phyloP scores from a whole-genome alignment of 768 basidiomycete genomes.

The Hypholoma fasciculare region DNA sequence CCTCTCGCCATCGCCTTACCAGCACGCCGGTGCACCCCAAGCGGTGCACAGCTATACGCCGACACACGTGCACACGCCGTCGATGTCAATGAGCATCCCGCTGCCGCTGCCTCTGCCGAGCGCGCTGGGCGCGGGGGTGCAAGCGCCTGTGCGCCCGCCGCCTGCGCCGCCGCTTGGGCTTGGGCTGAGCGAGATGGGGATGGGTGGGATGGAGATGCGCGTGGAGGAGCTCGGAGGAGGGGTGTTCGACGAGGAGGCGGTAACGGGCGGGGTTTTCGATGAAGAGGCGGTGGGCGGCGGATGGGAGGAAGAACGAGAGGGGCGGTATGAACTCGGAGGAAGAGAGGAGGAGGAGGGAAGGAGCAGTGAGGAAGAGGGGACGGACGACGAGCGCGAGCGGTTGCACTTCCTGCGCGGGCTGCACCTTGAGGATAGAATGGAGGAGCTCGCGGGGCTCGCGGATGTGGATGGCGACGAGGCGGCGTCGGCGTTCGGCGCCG shows the following conservation, averaged over 20 bases:
- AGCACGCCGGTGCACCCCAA: too few species aligned
- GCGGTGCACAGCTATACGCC: neutral
- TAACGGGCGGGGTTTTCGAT: too few species aligned
- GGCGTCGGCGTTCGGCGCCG: neutral
- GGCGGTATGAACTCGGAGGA: neutral
- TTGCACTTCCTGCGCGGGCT: conserved; percentile 10
- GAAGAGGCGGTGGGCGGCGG: neutral
- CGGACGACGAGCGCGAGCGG: conserved; percentile 9
- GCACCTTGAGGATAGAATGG: conserved; percentile 10
- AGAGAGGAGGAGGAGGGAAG: neutral
- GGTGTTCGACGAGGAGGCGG: too few species aligned
- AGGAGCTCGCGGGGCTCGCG: neutral
- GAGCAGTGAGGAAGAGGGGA: neutral
- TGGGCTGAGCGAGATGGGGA: neutral
- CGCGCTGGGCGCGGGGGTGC: neutral
- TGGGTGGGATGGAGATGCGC: neutral
- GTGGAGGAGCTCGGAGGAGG: too few species aligned
- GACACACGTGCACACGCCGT: neutral
- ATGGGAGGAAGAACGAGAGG: neutral
- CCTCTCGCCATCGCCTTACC: too few species aligned
- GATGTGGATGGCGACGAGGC: conserved; percentile 1
- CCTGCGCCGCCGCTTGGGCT: conserved; percentile 19
- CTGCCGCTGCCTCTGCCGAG: conserved; percentile 5
- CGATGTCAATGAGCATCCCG: conserved; percentile 2
- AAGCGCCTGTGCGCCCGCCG: conserved; percentile 13